A percentile compares a stretch with the other conserved stretches of the same genome.
Conservation (phyloP, 352 stramenopile species). For the Phytophthora gonapodyides region DNA sequence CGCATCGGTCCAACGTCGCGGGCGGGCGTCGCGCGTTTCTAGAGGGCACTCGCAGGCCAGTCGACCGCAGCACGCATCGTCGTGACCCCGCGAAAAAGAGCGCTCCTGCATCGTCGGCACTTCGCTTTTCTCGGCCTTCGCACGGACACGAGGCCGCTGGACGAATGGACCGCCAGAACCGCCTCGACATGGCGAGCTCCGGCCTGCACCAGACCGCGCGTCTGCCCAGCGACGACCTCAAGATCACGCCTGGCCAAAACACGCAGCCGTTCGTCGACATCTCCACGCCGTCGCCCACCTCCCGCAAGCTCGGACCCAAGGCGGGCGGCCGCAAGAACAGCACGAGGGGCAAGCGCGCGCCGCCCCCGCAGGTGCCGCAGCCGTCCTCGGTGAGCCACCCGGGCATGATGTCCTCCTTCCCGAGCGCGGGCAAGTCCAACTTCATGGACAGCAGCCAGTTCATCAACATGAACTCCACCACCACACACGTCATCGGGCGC, state of each 20-base stretch:
- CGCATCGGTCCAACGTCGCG: constrained; percentile 9
- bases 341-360: constrained; percentile 33
- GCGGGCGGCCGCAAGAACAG: constrained; percentile 12
- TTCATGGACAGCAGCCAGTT: constrained; percentile 72
- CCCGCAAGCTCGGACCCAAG: constrained; percentile 7
- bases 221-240: constrained; percentile 38
- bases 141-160: constrained; percentile 16
- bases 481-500: constrained; percentile 36
- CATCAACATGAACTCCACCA: constrained; percentile 43
- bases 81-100: constrained; percentile 13
- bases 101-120: constrained; percentile 5
- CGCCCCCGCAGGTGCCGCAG: constrained; percentile 7
- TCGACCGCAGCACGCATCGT: constrained; percentile 16
- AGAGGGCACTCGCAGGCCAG: constrained; percentile 4
- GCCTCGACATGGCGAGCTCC: constrained; percentile 36
- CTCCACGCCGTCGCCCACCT: constrained; percentile 57
- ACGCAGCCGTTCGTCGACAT: constrained; percentile 69
- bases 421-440: constrained; percentile 42
- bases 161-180: constrained; percentile 51
- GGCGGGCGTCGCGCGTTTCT: constrained; percentile 19
- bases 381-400: constrained; percentile 4
- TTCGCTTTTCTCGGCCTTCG: constrained; percentile 23
- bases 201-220: constrained; percentile 5
- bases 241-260: constrained; percentile 53
- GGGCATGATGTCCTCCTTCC: constrained; percentile 29